A percentile compares a stretch with the other conserved stretches of the same genome.
phyloP scores from a whole-genome alignment of 2,329 filamentous ascomycete species.

The Xylariaceae sp. region DNA sequence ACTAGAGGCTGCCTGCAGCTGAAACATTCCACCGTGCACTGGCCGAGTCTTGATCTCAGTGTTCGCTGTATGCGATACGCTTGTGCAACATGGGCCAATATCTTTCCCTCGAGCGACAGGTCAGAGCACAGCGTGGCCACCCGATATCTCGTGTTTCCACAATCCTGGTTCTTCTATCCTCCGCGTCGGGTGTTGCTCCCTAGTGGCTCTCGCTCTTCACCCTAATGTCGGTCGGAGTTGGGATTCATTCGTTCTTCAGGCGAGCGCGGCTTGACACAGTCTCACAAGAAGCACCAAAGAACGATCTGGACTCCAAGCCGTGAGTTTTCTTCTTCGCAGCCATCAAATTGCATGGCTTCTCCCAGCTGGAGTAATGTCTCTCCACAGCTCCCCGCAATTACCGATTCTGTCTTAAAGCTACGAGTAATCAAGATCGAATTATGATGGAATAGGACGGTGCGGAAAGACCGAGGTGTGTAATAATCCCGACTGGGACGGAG shows the following conservation, averaged over 20 bases:
- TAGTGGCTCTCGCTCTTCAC: neutral
- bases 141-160: conserved; percentile 9
- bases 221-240: neutral
- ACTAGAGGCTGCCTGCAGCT: conserved; percentile 5
- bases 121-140: conserved; percentile 2
- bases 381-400: neutral
- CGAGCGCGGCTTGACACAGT: too few relatives aligned
- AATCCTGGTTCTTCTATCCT: neutral
- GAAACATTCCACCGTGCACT: conserved; percentile 4
- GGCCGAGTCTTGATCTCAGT: neutral
- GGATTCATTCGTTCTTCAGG: too few relatives aligned
- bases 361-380: neutral
- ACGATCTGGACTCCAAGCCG: neutral
- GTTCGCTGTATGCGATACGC: neutral
- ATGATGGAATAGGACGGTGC: neutral
- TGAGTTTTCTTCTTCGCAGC: neutral
- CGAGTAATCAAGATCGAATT: neutral
- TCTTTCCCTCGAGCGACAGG: conserved; percentile 4
- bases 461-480: neutral
- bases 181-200: neutral
- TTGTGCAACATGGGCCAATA: conserved; percentile 4
- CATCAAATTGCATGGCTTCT: neutral
- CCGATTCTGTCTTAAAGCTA: neutral
- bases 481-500: too few relatives aligned
- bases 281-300: neutral